Base-by-base conservation (phyloP, 768 basidiomycete species). In the Royoungia palumana region DNA sequence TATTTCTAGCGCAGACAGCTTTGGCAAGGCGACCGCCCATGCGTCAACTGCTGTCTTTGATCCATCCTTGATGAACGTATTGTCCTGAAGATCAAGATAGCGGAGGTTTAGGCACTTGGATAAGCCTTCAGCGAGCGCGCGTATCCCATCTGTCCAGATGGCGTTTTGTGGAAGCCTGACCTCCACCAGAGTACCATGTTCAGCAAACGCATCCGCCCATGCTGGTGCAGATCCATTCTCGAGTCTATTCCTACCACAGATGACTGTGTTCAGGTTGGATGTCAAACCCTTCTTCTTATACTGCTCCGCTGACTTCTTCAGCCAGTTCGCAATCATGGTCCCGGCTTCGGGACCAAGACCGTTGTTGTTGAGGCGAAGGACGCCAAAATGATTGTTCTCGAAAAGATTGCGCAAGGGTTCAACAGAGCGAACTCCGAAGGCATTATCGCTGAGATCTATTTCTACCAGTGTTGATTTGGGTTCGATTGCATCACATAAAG, bases 161-260 rank as follows among this genome's bases (percentile, higher is more conserved):
- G 95, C 96, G 62, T 99, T 97, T 75, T 98, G 94, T n/a, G 90
- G 89, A 84, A 98, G 86, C 49, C 89, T 80, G 25, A 98, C 86
- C 56, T 96, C 91, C 44, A 74, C 74, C 27, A 99, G 78, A 6
- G 82, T 82, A 7, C 80, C 83, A 62, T 96, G 93, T 32, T 81
- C 88, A 1, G 82, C 82, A 62, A 95, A 95, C 5, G 95, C 94
- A 34, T 83, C 79, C 1, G 90, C 92, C 88, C 91, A 98, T 6
- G 78, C 77, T 0, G 72, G 52, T 8, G 95, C 90, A 3, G 86
- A 87, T 38, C 91, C 94, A 57, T 94, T 83, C 73, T 98, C 93
- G 32, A 98, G 75, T n/a, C 96, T 81, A 70, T 97, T 99, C 49
- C 95, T 83, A 14, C 96, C 95, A 69, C 96, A 98, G 54, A 94